Conservation (phyloP, 2,329 filamentous ascomycete species). For the Xylariaceae sp. region DNA sequence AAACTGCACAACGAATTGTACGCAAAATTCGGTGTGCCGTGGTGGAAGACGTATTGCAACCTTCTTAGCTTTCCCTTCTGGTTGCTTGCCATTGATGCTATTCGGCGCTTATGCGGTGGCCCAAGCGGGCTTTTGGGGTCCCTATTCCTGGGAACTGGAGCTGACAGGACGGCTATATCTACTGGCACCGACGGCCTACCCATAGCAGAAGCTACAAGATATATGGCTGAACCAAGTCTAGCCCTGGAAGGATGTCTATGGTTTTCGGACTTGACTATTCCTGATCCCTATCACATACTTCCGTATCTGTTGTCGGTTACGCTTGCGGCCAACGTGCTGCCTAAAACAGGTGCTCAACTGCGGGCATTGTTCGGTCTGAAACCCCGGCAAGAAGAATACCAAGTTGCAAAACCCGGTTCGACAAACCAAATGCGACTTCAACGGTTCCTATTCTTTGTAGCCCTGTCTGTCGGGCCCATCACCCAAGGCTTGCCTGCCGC, state of each 20-base stretch:
- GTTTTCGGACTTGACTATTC: conserved; percentile 49
- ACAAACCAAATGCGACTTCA: conserved; percentile 17
- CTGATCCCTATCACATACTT: conserved; percentile 48
- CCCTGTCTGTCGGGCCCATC: conserved; percentile 28
- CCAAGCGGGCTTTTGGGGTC: conserved; percentile 29
- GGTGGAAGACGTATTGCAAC: conserved; percentile 40
- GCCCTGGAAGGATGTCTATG: conserved; percentile 48
- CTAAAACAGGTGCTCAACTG: conserved; percentile 20
- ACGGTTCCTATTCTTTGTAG: conserved; percentile 25
- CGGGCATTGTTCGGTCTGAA: conserved; percentile 13
- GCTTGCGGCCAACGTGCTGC: conserved; percentile 31
- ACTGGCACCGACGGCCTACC: conserved; percentile 1
- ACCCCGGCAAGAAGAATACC: not conserved
- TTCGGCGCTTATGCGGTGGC: conserved; percentile 44
- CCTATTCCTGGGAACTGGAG: conserved; percentile 20
- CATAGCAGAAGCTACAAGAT: not conserved
- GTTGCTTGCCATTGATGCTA: conserved; percentile 44
- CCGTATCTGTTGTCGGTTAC: conserved; percentile 36
- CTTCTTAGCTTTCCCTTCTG: conserved; percentile 44
- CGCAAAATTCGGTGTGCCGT: conserved; percentile 36
- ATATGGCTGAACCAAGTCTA: conserved; percentile 34
- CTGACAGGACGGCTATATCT: not conserved
- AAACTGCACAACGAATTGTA: conserved; percentile 20
- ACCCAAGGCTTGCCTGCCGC: conserved; percentile 38
- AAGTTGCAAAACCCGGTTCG: not conserved